A percentile compares a stretch with the other conserved stretches of the same genome.
These are phyloP conservation scores for Penicillium steckii DNA, from an alignment of 495 filamentous ascomycete genomes.

Conservation along the genomic window DNA sequence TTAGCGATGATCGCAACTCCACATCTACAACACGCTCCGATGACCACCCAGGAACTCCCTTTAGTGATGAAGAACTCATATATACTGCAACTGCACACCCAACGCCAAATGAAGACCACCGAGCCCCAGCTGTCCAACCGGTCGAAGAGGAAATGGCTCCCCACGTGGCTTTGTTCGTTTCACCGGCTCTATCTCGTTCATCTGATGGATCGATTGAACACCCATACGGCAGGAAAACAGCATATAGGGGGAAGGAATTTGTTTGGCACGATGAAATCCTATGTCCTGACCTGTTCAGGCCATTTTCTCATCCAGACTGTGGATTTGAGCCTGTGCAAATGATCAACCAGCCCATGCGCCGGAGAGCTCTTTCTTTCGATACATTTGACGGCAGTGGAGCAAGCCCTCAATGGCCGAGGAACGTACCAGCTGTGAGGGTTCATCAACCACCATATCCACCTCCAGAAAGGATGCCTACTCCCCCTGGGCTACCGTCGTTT, in stretches of 20 bases:
- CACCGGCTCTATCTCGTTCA: slow-evolving; percentile 7
- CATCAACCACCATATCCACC: slow-evolving; percentile 38
- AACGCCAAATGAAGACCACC: slow-evolving; percentile 19
- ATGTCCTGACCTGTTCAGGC: slow-evolving; percentile 5
- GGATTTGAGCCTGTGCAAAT: neutral
- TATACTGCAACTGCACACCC: slow-evolving; percentile 40
- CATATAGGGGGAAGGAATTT: slow-evolving; percentile 1
- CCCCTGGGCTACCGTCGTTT: slow-evolving; percentile 49
- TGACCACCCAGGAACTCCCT: slow-evolving; percentile 26
- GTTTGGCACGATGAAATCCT: slow-evolving; percentile 15
- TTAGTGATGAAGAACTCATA: slow-evolving; percentile 42
- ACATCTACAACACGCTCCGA: slow-evolving; percentile 11
- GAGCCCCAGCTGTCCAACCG: slow-evolving; percentile 9
- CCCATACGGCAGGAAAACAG: neutral
- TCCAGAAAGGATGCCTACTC: slow-evolving; percentile 42
- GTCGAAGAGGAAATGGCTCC: slow-evolving; percentile 29
- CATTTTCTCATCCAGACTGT: neutral
- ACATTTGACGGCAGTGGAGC: slow-evolving; percentile 10
- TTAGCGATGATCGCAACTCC: slow-evolving; percentile 10
- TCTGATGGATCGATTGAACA: slow-evolving; percentile 1
- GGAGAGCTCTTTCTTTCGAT: slow-evolving; percentile 25
- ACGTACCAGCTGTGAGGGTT: slow-evolving; percentile 27
- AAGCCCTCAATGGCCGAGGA: slow-evolving; percentile 24
- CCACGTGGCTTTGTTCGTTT: slow-evolving; percentile 35
- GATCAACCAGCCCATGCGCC: slow-evolving; percentile 10